Evolutionary conservation across 148 eudicot genomes (phyloP).

Genomic region (Talinum fruticosum): DNA sequence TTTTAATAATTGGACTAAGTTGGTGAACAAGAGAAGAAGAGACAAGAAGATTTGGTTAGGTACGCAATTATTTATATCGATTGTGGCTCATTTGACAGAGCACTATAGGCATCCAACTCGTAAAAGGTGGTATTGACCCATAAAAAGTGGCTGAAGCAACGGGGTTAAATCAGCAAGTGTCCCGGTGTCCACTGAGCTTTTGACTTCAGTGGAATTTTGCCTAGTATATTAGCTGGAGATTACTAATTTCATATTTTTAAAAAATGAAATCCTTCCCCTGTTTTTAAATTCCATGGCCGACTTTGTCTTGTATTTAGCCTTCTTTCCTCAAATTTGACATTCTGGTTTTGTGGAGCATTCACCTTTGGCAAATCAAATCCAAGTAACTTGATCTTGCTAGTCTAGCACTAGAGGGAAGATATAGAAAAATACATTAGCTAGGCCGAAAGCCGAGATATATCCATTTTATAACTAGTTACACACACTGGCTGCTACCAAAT

Average conservation of each 20-base stretch:
- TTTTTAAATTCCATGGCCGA: conserved; percentile 14
- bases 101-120: conserved; percentile 18
- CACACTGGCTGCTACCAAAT: neutral
- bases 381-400: conserved; percentile 18
- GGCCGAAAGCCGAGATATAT: conserved; percentile 4
- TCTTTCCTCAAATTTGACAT: conserved; percentile 18
- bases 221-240: conserved; percentile 2
- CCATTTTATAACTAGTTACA: neutral
- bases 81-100: conserved; percentile 18
- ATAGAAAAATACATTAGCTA: neutral
- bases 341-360: conserved; percentile 10
- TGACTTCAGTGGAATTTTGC: conserved; percentile 25
- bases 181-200: conserved; percentile 28
- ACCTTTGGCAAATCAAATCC: conserved; percentile 16
- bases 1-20: too few relatives aligned
- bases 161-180: conserved; percentile 25
- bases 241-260: neutral
- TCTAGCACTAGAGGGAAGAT: conserved; percentile 8
- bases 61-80: conserved; percentile 7
- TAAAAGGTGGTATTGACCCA: conserved; percentile 30
- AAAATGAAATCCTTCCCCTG: conserved; percentile 2
- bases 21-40: neutral
- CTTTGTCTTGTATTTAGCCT: conserved; percentile 31
- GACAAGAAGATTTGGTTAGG: conserved; percentile 26
- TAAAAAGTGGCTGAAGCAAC: conserved; percentile 24